These are phyloP conservation scores for Ganoderma sp. DNA, from an alignment of 1,284 basidiomycete genomes.

Conservation along the genomic window DNA sequence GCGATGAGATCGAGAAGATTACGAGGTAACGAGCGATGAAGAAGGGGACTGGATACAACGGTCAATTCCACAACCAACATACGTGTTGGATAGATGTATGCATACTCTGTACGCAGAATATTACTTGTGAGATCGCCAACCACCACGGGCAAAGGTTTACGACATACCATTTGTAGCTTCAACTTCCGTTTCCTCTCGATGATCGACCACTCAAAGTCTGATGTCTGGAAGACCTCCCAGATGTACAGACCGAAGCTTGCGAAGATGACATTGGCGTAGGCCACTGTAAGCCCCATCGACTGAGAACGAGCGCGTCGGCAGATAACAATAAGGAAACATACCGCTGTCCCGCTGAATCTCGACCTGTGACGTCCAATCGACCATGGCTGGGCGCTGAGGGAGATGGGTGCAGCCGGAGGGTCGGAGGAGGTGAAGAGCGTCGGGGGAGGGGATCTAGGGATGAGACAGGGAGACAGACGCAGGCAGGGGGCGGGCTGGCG, in stretches of 20 bases:
- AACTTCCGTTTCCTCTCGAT: conserved; percentile 59
- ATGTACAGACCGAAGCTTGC: conserved; percentile 65
- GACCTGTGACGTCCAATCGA: conserved; percentile 58
- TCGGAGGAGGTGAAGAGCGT: conserved; percentile 14
- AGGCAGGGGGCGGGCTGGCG: conserved; percentile 9
- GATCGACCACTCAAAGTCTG: conserved; percentile 69
- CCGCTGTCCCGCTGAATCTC: conserved; percentile 56
- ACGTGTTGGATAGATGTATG: not conserved
- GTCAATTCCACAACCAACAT: not conserved
- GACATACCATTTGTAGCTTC: conserved; percentile 66
- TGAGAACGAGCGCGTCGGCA: not conserved
- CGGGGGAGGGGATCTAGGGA: conserved; percentile 17
- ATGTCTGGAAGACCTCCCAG: conserved; percentile 71
- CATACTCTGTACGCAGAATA: conserved; percentile 36
- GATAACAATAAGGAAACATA: conserved; percentile 35
- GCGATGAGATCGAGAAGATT: conserved; percentile 62
- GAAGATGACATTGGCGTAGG: conserved; percentile 63
- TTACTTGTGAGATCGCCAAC: not conserved
- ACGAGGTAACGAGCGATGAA: conserved; percentile 75
- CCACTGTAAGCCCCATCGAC: conserved; percentile 45
- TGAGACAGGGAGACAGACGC: conserved; percentile 17
- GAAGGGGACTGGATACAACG: conserved; percentile 57
- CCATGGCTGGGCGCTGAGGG: conserved; percentile 46
- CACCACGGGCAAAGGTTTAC: not conserved
- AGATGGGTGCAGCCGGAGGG: conserved; percentile 1